These are phyloP conservation scores for Ascosphaera aggregata DNA, from an alignment of 2,329 filamentous ascomycete species.

Conservation along the genomic window DNA sequence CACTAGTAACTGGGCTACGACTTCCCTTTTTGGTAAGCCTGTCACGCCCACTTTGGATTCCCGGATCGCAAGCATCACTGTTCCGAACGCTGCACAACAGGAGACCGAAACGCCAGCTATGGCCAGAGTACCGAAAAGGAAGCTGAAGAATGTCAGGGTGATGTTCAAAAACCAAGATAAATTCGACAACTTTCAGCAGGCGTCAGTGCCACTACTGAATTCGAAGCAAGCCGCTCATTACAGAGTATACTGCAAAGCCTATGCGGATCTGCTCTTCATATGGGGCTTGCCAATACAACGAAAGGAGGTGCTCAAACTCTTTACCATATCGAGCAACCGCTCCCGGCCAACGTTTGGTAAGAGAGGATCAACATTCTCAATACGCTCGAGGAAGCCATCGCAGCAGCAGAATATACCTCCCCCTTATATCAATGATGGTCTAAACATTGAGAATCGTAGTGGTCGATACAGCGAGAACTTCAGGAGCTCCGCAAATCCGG, in stretches of 20 bases:
- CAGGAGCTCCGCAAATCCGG: conserved; percentile 16
- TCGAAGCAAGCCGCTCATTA: conserved; percentile 24
- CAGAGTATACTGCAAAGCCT: conserved; percentile 29
- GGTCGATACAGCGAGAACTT: conserved; percentile 16
- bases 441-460: conserved; percentile 22
- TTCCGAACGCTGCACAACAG: no score
- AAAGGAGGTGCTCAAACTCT: conserved; percentile 35
- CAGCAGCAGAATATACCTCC: no score
- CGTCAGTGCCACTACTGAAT: conserved; percentile 26
- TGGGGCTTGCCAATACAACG: conserved; percentile 32
- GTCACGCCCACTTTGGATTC: conserved; percentile 11
- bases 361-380: no score
- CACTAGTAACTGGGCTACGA: conserved; percentile 11
- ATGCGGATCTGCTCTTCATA: conserved; percentile 33
- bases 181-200: conserved; percentile 29
- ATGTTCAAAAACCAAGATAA: conserved; percentile 31
- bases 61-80: conserved; percentile 10
- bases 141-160: conserved; percentile 17
- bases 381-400: no score
- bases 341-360: no score
- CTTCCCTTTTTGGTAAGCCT: conserved; percentile 8
- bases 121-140: no score
- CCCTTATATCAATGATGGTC: no score
- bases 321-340: no score
- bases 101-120: no score